Percentiles rank a stretch among this genome's conserved stretches.
Conservation (phyloP, 805 yeast genomes). For the Sungouiella thailandica region DNA sequence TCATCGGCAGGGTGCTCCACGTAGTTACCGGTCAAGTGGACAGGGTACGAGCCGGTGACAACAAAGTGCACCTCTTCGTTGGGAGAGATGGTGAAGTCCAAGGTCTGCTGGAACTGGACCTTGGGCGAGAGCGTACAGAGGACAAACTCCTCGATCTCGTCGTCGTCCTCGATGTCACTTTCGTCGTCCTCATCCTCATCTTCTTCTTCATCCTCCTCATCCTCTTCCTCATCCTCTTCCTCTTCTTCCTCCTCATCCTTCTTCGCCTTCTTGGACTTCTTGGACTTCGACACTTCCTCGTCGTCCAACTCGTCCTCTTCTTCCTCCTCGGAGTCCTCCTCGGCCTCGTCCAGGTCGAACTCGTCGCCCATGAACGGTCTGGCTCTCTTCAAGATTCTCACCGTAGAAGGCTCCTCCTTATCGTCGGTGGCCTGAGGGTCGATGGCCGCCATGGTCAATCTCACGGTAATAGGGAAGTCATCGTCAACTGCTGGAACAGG, state of each 20-base stretch:
- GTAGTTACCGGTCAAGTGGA: conserved; percentile 91
- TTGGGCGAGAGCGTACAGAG: conserved; percentile 89
- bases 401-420: conserved; percentile 77
- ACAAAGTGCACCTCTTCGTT: conserved; percentile 92
- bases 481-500: conserved; percentile 85
- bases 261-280: conserved; percentile 17
- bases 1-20: conserved; percentile 92
- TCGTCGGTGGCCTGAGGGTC: conserved; percentile 87
- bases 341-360: conserved; percentile 39
- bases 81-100: conserved; percentile 86
- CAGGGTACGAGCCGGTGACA: conserved; percentile 92
- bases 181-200: conserved; percentile 51
- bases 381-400: conserved; percentile 78
- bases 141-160: conserved; percentile 77
- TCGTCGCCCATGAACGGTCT: conserved; percentile 38
- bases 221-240: too few relatives aligned
- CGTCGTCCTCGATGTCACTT: conserved; percentile 60
- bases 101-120: conserved; percentile 78
- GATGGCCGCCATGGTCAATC: conserved; percentile 91
- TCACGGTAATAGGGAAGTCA: conserved; percentile 83
- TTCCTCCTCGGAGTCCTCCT: conserved; percentile 42
- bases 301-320: conserved; percentile 43
- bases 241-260: conserved; percentile 35
- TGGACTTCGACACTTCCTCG: conserved; percentile 36
- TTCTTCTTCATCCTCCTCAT: conserved; percentile 45